Base-by-base conservation (phyloP, 306 rosid genomes). In the Amphicarpaea edgeworthii region DNA sequence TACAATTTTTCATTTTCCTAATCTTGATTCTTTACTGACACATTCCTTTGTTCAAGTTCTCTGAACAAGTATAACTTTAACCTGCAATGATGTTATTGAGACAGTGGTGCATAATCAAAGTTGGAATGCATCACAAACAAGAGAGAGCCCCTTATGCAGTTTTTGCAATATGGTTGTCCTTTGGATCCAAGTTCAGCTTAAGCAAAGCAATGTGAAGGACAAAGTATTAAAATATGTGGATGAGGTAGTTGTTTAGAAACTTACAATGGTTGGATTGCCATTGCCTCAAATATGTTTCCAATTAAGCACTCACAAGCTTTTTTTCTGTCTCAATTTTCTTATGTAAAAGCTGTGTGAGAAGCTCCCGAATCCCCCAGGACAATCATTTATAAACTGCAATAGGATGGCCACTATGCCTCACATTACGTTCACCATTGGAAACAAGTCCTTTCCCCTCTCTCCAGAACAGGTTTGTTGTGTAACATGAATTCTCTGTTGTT, bases 131-230 rank as follows among this genome's bases (percentile, higher is more conserved):
- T 68, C 90, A 45, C 17, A 80, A 20, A 66, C 28, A 15, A 60
- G 46, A 54, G 86, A 86, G 72, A 86, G 81, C 40, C 71, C 85
- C 34, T 65, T 79, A 24, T 91, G 97, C 73, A 69, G 87, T 41
- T 81, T 89, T 30, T 91, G 97, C 42, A 83, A 85, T 74, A 91
- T 84, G 93, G 42, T 87, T 83, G 94, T 82, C 23, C 72, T 86
- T 64, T 91, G 94, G 97, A 77, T 89, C 45, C 94, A 89, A 89
- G 87, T 79, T 79, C 88, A 26, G 30, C 30, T 26, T 26, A 1
- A 26, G 3, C 30, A 26, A 26, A 26, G 30, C 30, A 26, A 26
- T 26, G 30, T 26, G 3, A 26, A 26, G 30, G 30, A 26, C 1
- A 26, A 26, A 3, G 30, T 26, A 26, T 26, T 26, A 26, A 26